phyloP scores from a whole-genome alignment of 2,329 filamentous ascomycete genomes.

The Alternaria brassicae region DNA sequence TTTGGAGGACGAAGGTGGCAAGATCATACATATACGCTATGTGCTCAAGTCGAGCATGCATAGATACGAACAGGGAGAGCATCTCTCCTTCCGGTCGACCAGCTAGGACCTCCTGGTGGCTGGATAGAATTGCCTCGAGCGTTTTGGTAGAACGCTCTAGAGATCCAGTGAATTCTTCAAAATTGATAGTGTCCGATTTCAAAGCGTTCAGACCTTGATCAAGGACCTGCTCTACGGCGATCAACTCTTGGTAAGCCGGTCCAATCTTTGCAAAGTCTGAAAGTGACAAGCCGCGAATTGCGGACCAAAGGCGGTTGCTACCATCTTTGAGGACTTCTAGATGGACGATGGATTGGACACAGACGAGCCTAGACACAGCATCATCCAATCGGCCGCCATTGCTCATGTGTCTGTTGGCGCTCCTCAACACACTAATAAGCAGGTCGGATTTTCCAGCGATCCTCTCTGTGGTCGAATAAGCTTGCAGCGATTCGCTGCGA shows the following conservation, averaged over 20 bases:
- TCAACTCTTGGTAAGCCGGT: slow-evolving; percentile 82
- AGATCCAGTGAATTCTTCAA: slow-evolving; percentile 80
- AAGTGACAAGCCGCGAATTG: slow-evolving; percentile 78
- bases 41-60: slow-evolving; percentile 31
- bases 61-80: slow-evolving; percentile 27
- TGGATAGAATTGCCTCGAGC: slow-evolving; percentile 25
- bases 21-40: slow-evolving; percentile 30
- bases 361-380: slow-evolving; percentile 67
- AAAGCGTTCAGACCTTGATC: slow-evolving; percentile 88
- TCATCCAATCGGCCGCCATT: slow-evolving; percentile 76
- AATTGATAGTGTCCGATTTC: slow-evolving; percentile 83
- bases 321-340: slow-evolving; percentile 83
- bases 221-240: slow-evolving; percentile 87
- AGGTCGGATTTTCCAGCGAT: slow-evolving; percentile 79
- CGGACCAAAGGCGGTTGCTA: slow-evolving; percentile 82
- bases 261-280: slow-evolving; percentile 81
- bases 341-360: slow-evolving; percentile 81
- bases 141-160: slow-evolving; percentile 63
- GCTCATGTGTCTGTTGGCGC: slow-evolving; percentile 65
- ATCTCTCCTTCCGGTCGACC: slow-evolving; percentile 37
- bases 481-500: slow-evolving; percentile 85
- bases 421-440: slow-evolving; percentile 21
- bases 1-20: slow-evolving; percentile 20
- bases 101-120: slow-evolving; percentile 22
- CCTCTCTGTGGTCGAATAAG: slow-evolving; percentile 85